Evolutionary conservation across 495 filamentous ascomycete species (phyloP).

Genomic region (Lasiosphaeria ovina): DNA sequence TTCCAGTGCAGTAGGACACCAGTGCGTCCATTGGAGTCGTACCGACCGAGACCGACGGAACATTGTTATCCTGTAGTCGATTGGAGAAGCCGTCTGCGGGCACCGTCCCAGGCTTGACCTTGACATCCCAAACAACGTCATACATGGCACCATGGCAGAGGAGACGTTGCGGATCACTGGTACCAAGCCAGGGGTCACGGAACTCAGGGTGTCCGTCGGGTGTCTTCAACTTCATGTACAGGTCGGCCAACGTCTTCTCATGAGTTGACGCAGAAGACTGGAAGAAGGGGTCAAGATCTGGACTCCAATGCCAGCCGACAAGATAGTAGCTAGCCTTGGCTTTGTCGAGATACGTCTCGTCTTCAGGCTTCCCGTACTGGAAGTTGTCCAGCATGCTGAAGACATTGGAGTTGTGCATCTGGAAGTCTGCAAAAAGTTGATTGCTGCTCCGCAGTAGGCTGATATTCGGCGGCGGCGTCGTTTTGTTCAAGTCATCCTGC

Average conservation of each 20-base stretch:
- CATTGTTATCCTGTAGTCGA: not conserved
- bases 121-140: conserved; percentile 38
- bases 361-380: conserved; percentile 25
- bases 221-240: conserved; percentile 1
- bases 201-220: not conserved
- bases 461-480: conserved; percentile 22
- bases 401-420: conserved; percentile 48
- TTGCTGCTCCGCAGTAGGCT: conserved; percentile 41
- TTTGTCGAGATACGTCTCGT: conserved; percentile 16
- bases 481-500: too few species aligned
- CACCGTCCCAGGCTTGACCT: conserved; percentile 23
- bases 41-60: conserved; percentile 37
- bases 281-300: conserved; percentile 22
- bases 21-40: conserved; percentile 48
- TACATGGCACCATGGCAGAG: conserved; percentile 49
- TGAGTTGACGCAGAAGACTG: not conserved
- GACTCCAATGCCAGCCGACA: conserved; percentile 49
- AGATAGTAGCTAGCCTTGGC: conserved; percentile 50
- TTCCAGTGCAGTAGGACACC: conserved; percentile 34
- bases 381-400: conserved; percentile 52
- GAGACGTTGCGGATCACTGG: not conserved
- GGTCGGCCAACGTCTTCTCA: not conserved
- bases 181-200: conserved; percentile 8
- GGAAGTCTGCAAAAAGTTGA: conserved; percentile 52
- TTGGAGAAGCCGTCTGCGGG: conserved; percentile 27